phyloP scores from a whole-genome alignment of 257 asterid genomes.

The Petrea volubilis region DNA sequence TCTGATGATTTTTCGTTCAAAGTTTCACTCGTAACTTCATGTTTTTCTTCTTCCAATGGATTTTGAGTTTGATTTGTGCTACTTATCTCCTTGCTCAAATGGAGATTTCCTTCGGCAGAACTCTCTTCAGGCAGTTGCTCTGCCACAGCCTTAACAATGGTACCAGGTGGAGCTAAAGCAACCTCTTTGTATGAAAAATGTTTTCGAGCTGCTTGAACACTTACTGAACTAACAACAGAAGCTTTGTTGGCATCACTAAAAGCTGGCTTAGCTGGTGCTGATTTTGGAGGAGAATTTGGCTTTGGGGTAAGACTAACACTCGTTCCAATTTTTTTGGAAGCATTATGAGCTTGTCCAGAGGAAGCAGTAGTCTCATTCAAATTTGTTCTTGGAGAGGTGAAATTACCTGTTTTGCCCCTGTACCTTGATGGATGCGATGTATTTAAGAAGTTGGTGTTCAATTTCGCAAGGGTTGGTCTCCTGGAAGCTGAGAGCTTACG shows the following conservation, averaged over 20 bases:
- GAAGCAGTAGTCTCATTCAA: slow-evolving; percentile 47
- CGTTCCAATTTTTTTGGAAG: slow-evolving; percentile 46
- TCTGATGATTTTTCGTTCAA: slow-evolving; percentile 27
- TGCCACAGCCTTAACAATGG: slow-evolving; percentile 51
- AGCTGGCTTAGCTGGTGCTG: slow-evolving; percentile 64
- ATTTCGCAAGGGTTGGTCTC: slow-evolving; percentile 71
- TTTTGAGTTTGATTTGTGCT: slow-evolving; percentile 22
- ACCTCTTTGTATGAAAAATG: slow-evolving; percentile 86
- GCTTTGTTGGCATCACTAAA: slow-evolving; percentile 50
- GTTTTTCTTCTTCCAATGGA: slow-evolving; percentile 28
- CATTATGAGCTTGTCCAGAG: slow-evolving; percentile 39
- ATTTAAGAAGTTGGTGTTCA: slow-evolving; percentile 68
- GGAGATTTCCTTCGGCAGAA: slow-evolving; percentile 25
- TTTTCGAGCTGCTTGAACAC: slow-evolving; percentile 74
- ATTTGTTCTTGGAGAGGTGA: slow-evolving; percentile 54
- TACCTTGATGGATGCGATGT: slow-evolving; percentile 48
- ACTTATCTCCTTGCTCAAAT: slow-evolving; percentile 24
- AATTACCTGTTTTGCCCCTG: slow-evolving; percentile 55
- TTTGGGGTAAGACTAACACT: slow-evolving; percentile 64
- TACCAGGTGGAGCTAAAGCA: slow-evolving; percentile 87
- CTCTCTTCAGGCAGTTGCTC: slow-evolving; percentile 44
- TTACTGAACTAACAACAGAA: slow-evolving; percentile 53
- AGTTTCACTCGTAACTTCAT: slow-evolving; percentile 5
- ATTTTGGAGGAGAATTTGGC: slow-evolving; percentile 44
- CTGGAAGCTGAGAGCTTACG: slow-evolving; percentile 68